Evolutionary conservation across 2,329 filamentous ascomycete genomes (phyloP), one percentile per base, ranked within the genome.

Genomic region (Exserohilum rostratum): DNA sequence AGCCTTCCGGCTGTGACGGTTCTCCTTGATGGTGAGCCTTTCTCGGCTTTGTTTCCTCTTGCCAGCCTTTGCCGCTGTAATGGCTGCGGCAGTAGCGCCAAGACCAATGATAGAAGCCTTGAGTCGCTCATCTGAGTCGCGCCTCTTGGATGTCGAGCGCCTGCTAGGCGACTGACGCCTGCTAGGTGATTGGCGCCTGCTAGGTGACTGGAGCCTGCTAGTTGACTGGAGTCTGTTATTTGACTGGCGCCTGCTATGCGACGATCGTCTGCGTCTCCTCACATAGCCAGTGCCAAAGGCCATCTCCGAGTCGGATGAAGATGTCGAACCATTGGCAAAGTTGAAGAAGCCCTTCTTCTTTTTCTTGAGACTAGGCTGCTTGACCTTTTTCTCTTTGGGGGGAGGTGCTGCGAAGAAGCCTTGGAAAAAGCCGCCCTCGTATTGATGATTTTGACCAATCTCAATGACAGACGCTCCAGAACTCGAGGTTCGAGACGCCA

Each of bases 381-480:
- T 73, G 10, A 52, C 55, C 5, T 63, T 66, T 43, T 72, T 72
- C 38, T 69, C 57, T 51, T 73, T 72, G 5, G 67, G 65, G 12
- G 71, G 64, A 31, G 70, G 65, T 67, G 90, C 90, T 13, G 85
- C 81, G 51, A 91, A 77, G 49, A 85, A 80, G 34, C 86, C 84
- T 56, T 82, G 80, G 35, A 78, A 76, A 29, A 77, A 68, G 25
- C 69, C 69, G 18, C 68, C 62, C 50, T 80, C 77, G 6, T 78
- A 78, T 54, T 76, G 79, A 47, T 80, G 79, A 42, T 79, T 77
- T 34, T 81, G 81, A 44, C 88, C 89, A 47, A 91, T 87, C 65
- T 91, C 87, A 49, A 90, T 74, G 51, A 87, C 80, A 1, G 86
- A 88, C 13, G 82, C 83, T 37, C 82, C 82, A 37, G 65, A 68